Conservation (phyloP, 2,329 filamentous ascomycete species). For the Neofusicoccum ribis region DNA sequence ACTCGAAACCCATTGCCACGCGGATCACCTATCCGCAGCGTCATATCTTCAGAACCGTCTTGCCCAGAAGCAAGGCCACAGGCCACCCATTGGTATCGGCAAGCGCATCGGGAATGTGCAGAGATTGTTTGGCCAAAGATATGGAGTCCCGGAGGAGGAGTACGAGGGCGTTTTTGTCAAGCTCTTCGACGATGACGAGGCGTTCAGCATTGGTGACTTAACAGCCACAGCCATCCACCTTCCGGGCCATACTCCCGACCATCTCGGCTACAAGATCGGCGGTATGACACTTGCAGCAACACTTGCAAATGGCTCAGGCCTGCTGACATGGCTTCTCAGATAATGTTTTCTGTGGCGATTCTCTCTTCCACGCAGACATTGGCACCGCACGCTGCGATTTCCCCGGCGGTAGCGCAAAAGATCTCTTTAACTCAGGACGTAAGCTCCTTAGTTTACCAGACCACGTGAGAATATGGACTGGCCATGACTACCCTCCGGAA, state of each 20-base stretch:
- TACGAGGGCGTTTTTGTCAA: conserved; percentile 51
- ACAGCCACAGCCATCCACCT: conserved; percentile 52
- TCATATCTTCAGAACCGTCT: conserved; percentile 55
- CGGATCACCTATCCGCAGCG: conserved; percentile 59
- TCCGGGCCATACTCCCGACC: conserved; percentile 60
- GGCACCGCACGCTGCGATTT: conserved; percentile 31
- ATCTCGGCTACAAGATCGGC: conserved; percentile 58
- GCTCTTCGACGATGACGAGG: conserved; percentile 54
- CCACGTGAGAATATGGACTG: conserved; percentile 34
- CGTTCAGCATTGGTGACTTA: conserved; percentile 52
- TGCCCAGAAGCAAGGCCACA: conserved; percentile 31
- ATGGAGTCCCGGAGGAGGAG: conserved; percentile 47
- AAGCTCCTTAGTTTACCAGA: conserved; percentile 32
- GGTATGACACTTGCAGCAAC: conserved; percentile 8
- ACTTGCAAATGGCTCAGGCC: not conserved
- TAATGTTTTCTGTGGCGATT: conserved; percentile 34
- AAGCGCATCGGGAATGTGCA: conserved; percentile 55
- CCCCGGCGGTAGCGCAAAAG: conserved; percentile 27
- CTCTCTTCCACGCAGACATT: conserved; percentile 31
- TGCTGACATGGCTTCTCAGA: conserved; percentile 17
- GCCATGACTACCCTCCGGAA: conserved; percentile 37
- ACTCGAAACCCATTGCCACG: conserved; percentile 62
- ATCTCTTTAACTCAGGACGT: conserved; percentile 30
- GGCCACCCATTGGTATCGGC: conserved; percentile 54
- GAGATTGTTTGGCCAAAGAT: conserved; percentile 48